Evolutionary conservation across 208 protist species (phyloP).

Genomic region (Trypanosoma congolense): DNA sequence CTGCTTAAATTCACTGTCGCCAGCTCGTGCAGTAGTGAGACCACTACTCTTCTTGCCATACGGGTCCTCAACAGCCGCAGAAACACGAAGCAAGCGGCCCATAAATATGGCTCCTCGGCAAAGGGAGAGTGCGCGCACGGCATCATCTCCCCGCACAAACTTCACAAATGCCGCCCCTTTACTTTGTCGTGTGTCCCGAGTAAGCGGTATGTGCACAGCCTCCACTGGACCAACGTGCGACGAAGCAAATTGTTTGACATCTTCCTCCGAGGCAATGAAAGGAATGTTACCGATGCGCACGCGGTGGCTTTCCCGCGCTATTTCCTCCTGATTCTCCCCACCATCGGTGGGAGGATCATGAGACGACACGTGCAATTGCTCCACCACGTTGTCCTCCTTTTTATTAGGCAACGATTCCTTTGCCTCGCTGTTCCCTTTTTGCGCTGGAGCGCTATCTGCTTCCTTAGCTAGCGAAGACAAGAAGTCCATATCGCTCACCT

Average conservation of each 20-base stretch:
- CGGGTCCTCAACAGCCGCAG: conserved; percentile 70
- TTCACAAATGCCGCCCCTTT: conserved; percentile 93
- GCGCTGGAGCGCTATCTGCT: background rate
- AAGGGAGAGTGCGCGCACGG: conserved; percentile 60
- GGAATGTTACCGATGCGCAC: conserved; percentile 95
- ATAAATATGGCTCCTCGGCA: conserved; percentile 89
- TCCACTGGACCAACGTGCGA: conserved; percentile 89
- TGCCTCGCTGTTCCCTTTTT: background rate
- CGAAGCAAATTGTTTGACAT: conserved; percentile 85
- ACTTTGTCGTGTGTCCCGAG: conserved; percentile 87
- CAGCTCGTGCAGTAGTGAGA: conserved; percentile 22
- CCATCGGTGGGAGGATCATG: background rate
- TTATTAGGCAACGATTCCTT: background rate
- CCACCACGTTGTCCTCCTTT: conserved; percentile 1
- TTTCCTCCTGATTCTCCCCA: conserved; percentile 27
- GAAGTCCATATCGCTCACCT: conserved; percentile 81
- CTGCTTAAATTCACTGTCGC: conserved; percentile 62
- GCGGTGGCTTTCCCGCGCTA: conserved; percentile 76
- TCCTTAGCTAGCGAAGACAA: conserved; percentile 29
- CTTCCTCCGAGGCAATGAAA: conserved; percentile 92
- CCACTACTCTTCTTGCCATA: conserved; percentile 46
- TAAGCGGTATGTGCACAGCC: conserved; percentile 91
- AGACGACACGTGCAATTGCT: conserved; percentile 1
- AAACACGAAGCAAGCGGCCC: conserved; percentile 72
- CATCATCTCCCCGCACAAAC: conserved; percentile 83